These are phyloP conservation scores for Mycena galopus DNA, from an alignment of 768 basidiomycete species.

Conservation along the genomic window DNA sequence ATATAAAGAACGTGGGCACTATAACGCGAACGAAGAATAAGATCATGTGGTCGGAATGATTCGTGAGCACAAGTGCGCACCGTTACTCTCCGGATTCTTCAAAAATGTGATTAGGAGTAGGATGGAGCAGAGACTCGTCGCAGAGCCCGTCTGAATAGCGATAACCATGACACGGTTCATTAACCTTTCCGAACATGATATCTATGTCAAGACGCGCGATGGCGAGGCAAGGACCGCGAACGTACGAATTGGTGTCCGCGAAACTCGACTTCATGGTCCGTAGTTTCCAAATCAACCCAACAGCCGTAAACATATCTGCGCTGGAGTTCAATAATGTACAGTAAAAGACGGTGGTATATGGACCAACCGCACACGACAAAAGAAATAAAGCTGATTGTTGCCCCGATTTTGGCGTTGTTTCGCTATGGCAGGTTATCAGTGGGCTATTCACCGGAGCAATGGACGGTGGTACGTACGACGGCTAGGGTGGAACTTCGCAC, in stretches of 20 bases:
- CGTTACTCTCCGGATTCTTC: slow-evolving; percentile 2
- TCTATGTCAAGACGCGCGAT: neutral
- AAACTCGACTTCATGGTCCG: slow-evolving; percentile 7
- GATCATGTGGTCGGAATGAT: neutral
- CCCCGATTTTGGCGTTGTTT: neutral
- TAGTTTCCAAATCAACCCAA: slow-evolving; percentile 5
- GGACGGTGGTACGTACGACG: neutral
- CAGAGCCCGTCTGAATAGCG: neutral
- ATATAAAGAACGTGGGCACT: slow-evolving; percentile 22
- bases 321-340: neutral
- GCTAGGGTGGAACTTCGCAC: neutral
- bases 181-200: neutral
- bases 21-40: neutral
- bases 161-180: neutral
- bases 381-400: neutral
- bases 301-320: slow-evolving; percentile 1
- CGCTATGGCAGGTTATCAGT: neutral
- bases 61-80: neutral
- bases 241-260: slow-evolving; percentile 5
- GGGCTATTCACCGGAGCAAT: neutral
- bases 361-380: neutral
- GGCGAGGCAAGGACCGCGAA: too few relatives aligned
- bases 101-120: neutral
- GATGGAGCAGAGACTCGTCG: neutral
- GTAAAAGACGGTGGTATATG: neutral